Percentiles rank a stretch among this genome's conserved stretches.
phyloP scores from a whole-genome alignment of 805 yeast species.

The Scheffersomyces spartinae region DNA sequence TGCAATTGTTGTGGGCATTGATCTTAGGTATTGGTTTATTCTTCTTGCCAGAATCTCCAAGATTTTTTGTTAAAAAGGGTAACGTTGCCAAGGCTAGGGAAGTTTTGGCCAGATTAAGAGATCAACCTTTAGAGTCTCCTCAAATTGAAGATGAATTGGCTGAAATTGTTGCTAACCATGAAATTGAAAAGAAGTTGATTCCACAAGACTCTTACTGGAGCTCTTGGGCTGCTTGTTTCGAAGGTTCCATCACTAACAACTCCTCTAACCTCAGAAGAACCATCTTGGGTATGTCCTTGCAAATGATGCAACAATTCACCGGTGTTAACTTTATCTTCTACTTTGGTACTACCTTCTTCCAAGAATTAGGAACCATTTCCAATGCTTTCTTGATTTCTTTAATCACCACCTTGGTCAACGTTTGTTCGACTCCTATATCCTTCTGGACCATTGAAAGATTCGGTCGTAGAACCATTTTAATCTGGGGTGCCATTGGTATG shows the following conservation, averaged over 20 bases:
- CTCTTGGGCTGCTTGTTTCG: constrained; percentile 59
- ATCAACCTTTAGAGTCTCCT: no score
- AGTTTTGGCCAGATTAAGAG: constrained; percentile 16
- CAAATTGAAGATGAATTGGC: constrained; percentile 37
- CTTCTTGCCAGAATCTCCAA: constrained; percentile 28
- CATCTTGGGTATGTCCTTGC: constrained; percentile 30
- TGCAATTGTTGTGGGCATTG: constrained; percentile 29
- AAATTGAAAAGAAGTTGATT: constrained; percentile 26
- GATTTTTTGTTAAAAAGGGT: constrained; percentile 21
- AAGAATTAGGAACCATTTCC: constrained; percentile 36
- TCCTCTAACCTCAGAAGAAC: constrained; percentile 32
- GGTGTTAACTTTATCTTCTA: constrained; percentile 67
- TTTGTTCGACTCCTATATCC: constrained; percentile 42
- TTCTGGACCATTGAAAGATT: constrained; percentile 40
- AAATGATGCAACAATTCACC: constrained; percentile 52
- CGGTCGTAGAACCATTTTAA: constrained; percentile 56
- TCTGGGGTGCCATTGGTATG: constrained; percentile 56
- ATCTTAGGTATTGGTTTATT: constrained; percentile 29
- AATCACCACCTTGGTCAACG: constrained; percentile 35
- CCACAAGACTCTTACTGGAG: constrained; percentile 37
- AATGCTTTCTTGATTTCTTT: constrained; percentile 36
- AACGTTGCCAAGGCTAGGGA: constrained; percentile 16
- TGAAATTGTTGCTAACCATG: constrained; percentile 36
- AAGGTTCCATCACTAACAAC: constrained; percentile 25
- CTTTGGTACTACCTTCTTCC: constrained; percentile 55